A percentile compares a stretch with the other conserved stretches of the same genome.
Evolutionary conservation across 179 eudicot species (phyloP).

Genomic region (Silene coronaria): DNA sequence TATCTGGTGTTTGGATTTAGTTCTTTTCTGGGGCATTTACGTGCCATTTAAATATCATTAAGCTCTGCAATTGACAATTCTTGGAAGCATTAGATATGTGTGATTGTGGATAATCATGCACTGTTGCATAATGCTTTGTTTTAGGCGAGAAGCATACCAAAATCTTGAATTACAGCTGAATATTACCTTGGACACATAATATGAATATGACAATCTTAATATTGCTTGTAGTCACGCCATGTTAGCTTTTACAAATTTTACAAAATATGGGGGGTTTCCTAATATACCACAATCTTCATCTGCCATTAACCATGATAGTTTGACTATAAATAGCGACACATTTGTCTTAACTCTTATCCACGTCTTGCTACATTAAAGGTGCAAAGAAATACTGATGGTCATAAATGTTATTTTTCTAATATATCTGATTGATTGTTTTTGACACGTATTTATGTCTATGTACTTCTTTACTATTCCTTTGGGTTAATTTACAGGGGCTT

Average conservation of each 20-base stretch:
- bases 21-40: neutral
- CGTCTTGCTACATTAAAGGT: neutral
- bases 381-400: neutral
- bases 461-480: neutral
- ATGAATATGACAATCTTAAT: neutral
- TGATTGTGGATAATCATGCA: neutral
- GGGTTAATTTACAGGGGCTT: slow-evolving; percentile 65
- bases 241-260: neutral
- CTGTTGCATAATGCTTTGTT: neutral
- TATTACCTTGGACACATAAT: neutral
- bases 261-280: neutral
- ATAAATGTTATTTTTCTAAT: neutral
- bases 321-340: neutral
- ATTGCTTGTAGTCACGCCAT: neutral
- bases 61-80: neutral
- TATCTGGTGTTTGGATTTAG: neutral
- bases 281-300: too few relatives aligned
- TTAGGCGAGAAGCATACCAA: neutral
- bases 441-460: neutral
- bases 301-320: neutral
- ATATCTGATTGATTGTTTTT: neutral
- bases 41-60: neutral
- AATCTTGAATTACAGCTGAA: neutral
- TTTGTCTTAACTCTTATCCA: neutral
- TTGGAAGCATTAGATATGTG: neutral